Percentiles rank a stretch among this genome's conserved stretches.
These are phyloP conservation scores for Sporothrix schenckii DNA, from an alignment of 2,329 filamentous ascomycete genomes.

Conservation along the genomic window DNA sequence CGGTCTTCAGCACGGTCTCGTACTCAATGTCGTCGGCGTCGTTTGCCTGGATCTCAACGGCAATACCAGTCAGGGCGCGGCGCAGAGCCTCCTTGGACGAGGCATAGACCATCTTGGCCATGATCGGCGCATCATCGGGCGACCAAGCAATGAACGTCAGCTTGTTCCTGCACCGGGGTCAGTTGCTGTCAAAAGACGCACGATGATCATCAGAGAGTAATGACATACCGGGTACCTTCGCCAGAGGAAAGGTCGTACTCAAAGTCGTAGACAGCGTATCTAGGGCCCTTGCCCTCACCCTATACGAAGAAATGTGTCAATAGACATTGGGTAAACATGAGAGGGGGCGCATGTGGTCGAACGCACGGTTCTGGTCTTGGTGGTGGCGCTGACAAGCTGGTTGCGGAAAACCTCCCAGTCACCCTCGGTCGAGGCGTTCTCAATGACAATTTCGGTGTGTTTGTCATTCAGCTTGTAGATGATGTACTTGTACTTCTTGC, in stretches of 20 bases:
- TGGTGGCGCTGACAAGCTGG: conserved; percentile 72
- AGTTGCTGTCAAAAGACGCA: background rate
- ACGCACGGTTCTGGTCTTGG: conserved; percentile 69
- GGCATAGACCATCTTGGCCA: conserved; percentile 89
- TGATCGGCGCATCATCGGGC: conserved; percentile 77
- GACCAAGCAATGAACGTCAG: conserved; percentile 79
- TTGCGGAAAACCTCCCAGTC: conserved; percentile 76
- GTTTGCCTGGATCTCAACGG: conserved; percentile 80
- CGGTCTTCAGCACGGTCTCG: conserved; percentile 67
- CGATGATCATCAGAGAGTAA: background rate
- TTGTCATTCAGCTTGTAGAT: conserved; percentile 86
- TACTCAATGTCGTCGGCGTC: conserved; percentile 81
- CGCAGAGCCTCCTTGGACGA: conserved; percentile 86
- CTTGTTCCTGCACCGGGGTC: conserved; percentile 58
- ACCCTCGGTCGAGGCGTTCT: conserved; percentile 67
- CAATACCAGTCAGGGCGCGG: conserved; percentile 74
- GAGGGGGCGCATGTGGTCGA: conserved; percentile 17
- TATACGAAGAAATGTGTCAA: conserved; percentile 40
- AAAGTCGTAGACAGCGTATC: conserved; percentile 86
- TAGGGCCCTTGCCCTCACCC: conserved; percentile 67
- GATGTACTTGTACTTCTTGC: conserved; percentile 81
- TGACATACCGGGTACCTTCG: conserved; percentile 68
- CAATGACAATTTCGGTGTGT: conserved; percentile 79
- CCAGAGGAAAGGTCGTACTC: conserved; percentile 72
- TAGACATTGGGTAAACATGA: background rate